Evolutionary conservation across 768 basidiomycete genomes (phyloP).

Genomic region (Sutorius australiensis): DNA sequence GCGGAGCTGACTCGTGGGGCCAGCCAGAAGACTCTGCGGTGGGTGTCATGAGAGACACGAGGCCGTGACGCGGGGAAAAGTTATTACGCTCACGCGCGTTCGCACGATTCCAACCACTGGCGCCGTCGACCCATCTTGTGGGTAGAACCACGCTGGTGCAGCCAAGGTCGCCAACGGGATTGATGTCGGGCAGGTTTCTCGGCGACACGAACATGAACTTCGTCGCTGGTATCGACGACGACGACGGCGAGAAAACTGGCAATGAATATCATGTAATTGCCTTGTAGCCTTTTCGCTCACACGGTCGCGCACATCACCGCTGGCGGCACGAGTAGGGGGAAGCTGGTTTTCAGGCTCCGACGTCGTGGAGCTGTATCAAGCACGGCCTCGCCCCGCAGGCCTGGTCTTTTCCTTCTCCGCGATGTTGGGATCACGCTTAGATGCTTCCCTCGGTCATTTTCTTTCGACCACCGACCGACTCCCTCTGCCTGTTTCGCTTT

Average conservation of each 20-base stretch:
- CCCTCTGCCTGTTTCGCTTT: too few species aligned
- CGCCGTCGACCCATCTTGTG: conserved; percentile 13
- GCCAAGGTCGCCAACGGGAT: conserved; percentile 1
- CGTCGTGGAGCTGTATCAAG: too few species aligned
- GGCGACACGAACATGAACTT: conserved; percentile 1
- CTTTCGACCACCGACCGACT: too few species aligned
- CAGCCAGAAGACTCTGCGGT: conserved; percentile 39
- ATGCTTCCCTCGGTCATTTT: too few species aligned
- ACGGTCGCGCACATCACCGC: too few species aligned
- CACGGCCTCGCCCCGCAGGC: too few species aligned
- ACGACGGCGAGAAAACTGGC: conserved; percentile 9
- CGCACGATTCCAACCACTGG: conserved; percentile 26
- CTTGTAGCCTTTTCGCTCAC: conserved; percentile 22
- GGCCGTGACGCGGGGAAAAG: conserved; percentile 29
- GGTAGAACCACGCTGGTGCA: neutral
- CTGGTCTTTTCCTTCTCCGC: too few species aligned
- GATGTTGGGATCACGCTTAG: too few species aligned
- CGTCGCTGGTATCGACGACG: conserved; percentile 12
- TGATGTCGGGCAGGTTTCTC: conserved; percentile 1
- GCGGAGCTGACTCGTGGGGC: conserved; percentile 50
- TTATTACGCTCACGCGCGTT: conserved; percentile 21
- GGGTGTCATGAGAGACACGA: conserved; percentile 45
- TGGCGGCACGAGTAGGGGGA: too few species aligned
- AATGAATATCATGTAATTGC: conserved; percentile 21
- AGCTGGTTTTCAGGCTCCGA: too few species aligned